A percentile compares a stretch with the other conserved stretches of the same genome.
These are phyloP conservation scores for Aphanomyces stellatus DNA, from an alignment of 352 stramenopile species.

Conservation along the genomic window DNA sequence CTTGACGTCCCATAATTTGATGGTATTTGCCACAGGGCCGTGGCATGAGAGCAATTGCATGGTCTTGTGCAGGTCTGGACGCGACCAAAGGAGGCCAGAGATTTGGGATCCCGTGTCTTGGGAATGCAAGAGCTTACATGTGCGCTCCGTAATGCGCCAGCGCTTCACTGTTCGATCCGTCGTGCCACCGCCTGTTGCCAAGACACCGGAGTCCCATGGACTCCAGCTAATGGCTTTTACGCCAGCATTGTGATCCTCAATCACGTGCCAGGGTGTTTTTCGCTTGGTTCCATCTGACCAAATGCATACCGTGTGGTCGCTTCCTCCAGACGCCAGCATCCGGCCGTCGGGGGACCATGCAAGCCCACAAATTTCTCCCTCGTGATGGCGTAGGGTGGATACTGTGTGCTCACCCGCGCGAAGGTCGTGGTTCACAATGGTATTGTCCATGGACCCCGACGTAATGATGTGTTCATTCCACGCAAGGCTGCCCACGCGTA, in stretches of 20 bases:
- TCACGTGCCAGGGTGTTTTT: neutral
- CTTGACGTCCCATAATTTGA: neutral
- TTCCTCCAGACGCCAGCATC: conserved; percentile 10
- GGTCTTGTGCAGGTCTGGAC: neutral
- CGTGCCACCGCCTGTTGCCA: conserved; percentile 8
- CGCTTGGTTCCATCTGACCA: conserved; percentile 11
- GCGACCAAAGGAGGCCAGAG: conserved; percentile 8
- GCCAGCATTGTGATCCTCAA: neutral
- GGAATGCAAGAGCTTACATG: conserved; percentile 12
- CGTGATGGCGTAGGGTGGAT: neutral
- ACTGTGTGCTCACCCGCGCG: neutral
- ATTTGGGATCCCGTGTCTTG: conserved; percentile 2
- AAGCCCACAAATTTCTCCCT: conserved; percentile 12
- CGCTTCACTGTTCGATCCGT: conserved; percentile 9
- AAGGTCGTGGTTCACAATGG: conserved; percentile 7
- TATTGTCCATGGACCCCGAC: conserved; percentile 8
- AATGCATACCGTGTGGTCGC: conserved; percentile 8
- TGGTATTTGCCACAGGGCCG: neutral
- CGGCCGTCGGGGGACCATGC: conserved; percentile 2
- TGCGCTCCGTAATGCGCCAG: conserved; percentile 6
- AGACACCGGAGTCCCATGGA: neutral
- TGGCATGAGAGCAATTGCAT: neutral
- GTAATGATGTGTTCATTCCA: neutral
- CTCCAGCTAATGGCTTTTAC: conserved; percentile 17
- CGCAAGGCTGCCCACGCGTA: neutral